These are phyloP conservation scores for Rhodocollybia butyracea DNA, from an alignment of 768 basidiomycete genomes.

Conservation along the genomic window DNA sequence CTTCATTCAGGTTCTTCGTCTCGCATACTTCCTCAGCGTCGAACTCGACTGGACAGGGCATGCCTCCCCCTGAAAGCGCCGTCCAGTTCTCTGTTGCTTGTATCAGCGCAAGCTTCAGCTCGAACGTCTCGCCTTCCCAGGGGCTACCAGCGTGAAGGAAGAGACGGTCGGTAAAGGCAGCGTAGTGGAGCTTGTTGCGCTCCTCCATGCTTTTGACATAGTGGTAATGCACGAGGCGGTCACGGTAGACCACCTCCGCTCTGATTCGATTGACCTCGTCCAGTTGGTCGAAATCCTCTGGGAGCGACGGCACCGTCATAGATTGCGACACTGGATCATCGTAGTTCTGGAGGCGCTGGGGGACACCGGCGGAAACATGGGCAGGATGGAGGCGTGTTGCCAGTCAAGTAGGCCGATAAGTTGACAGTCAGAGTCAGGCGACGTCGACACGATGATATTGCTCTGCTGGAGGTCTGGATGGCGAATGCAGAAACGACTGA, in stretches of 20 bases:
- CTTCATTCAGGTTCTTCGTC: slow-evolving; percentile 34
- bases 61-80: slow-evolving; percentile 32
- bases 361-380: slow-evolving; percentile 44
- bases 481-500: slow-evolving; percentile 45
- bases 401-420: slow-evolving; percentile 48
- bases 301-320: slow-evolving; percentile 38
- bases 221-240: slow-evolving; percentile 48
- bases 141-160: slow-evolving; percentile 39
- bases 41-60: slow-evolving; percentile 45
- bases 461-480: slow-evolving; percentile 48
- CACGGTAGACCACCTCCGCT: slow-evolving; percentile 35
- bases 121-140: slow-evolving; percentile 51
- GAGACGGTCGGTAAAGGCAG: slow-evolving; percentile 39
- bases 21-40: slow-evolving; percentile 40
- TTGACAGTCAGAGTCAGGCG: slow-evolving; percentile 36
- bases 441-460: slow-evolving; percentile 47
- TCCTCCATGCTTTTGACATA: slow-evolving; percentile 41
- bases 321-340: slow-evolving; percentile 36
- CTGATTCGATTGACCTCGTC: slow-evolving; percentile 29
- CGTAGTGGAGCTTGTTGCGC: slow-evolving; percentile 43
- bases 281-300: slow-evolving; percentile 39
- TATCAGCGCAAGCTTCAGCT: slow-evolving; percentile 44
- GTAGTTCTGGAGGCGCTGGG: slow-evolving; percentile 43
- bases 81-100: slow-evolving; percentile 40
- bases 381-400: slow-evolving; percentile 55